These are phyloP conservation scores for Cryptosporidium sp. DNA, from an alignment of 169 alveolate genomes.

Conservation along the genomic window DNA sequence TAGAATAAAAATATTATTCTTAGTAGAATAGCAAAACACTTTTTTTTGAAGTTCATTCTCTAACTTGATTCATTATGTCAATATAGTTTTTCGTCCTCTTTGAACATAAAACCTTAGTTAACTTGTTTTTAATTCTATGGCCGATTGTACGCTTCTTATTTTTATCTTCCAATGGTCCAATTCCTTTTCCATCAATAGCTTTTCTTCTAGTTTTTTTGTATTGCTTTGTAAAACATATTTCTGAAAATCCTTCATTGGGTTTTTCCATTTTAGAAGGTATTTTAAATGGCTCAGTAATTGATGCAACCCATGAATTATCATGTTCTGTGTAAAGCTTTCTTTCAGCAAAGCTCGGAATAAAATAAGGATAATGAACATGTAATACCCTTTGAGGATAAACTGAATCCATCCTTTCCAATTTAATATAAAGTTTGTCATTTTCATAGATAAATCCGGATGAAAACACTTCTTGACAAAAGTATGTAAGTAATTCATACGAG, in stretches of 20 bases:
- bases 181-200: background rate
- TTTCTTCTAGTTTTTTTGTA: slow-evolving; percentile 18
- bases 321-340: slow-evolving; percentile 3
- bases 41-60: background rate
- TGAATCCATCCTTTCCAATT: background rate
- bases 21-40: background rate
- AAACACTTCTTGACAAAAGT: slow-evolving; percentile 10
- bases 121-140: background rate
- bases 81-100: background rate
- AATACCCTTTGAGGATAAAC: slow-evolving; percentile 20
- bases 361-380: slow-evolving; percentile 9
- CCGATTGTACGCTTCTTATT: background rate
- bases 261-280: slow-evolving; percentile 6
- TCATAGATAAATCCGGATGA: slow-evolving; percentile 13
- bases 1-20: no score
- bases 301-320: slow-evolving; percentile 3
- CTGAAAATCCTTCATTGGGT: background rate
- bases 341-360: background rate
- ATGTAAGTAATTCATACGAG: background rate
- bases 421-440: background rate
- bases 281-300: background rate
- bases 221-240: background rate
- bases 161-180: background rate
- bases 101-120: background rate
- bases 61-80: background rate